A percentile compares a stretch with the other conserved stretches of the same genome.
Evolutionary conservation across 371 early-diverging fungal genomes (phyloP).

Genomic region (Apophysomyces variabilis): DNA sequence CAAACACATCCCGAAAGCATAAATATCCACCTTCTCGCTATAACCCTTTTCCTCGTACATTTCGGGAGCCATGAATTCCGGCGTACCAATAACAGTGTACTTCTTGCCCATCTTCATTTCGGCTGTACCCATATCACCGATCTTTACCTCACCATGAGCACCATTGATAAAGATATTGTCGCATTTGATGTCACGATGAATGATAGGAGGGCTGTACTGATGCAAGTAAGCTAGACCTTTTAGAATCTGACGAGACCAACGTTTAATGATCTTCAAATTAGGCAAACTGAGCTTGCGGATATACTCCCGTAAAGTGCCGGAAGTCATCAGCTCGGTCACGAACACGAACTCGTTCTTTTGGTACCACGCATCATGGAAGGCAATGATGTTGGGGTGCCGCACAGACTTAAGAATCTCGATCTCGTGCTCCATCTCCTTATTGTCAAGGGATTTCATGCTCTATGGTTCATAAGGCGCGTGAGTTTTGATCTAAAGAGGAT

Average conservation of each 20-base stretch:
- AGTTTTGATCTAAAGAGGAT: neutral
- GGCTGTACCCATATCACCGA: conserved; percentile 84
- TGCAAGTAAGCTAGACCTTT: conserved; percentile 82
- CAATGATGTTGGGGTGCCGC: conserved; percentile 78
- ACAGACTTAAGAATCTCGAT: conserved; percentile 75
- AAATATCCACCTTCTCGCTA: conserved; percentile 80
- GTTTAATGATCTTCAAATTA: conserved; percentile 67
- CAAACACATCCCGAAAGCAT: conserved; percentile 87
- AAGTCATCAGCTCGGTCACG: conserved; percentile 87
- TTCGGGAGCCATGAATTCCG: conserved; percentile 85
- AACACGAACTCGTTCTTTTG: conserved; percentile 66
- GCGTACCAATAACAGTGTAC: conserved; percentile 80
- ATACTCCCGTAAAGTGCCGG: conserved; percentile 71
- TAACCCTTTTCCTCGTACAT: conserved; percentile 80
- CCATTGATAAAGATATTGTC: conserved; percentile 86
- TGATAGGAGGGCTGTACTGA: conserved; percentile 74
- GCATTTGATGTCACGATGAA: conserved; percentile 80
- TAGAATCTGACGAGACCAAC: conserved; percentile 75
- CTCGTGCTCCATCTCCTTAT: conserved; percentile 67
- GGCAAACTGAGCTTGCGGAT: conserved; percentile 61
- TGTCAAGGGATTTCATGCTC: conserved; percentile 60
- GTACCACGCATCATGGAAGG: conserved; percentile 74
- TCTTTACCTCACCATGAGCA: conserved; percentile 80
- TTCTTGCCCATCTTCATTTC: conserved; percentile 76
- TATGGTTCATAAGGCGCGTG: conserved; percentile 10